Percentiles rank a stretch among this genome's conserved stretches.
Evolutionary conservation across 805 yeast genomes (phyloP).

Genomic region (Starmerella scarabaei): DNA sequence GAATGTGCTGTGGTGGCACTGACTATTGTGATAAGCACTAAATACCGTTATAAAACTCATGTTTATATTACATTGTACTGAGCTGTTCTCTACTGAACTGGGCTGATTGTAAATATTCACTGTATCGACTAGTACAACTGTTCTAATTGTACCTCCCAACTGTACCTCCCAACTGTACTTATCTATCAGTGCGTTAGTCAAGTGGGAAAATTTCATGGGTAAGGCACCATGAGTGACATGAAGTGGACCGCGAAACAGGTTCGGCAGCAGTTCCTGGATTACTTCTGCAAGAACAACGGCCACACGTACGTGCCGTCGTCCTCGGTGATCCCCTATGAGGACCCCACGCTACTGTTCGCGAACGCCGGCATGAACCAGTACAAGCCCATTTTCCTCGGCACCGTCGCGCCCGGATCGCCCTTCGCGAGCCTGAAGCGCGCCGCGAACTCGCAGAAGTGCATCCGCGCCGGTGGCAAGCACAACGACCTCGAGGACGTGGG

Average conservation of each 20-base stretch:
- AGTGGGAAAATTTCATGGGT: no score
- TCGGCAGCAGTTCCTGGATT: conserved; percentile 76
- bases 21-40: no score
- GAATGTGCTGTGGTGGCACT: no score
- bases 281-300: conserved; percentile 44
- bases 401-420: conserved; percentile 89
- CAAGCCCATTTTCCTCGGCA: conserved; percentile 93
- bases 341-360: conserved; percentile 90
- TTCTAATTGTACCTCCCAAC: no score
- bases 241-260: conserved; percentile 34
- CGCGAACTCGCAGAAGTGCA: conserved; percentile 92
- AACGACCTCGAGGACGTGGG: conserved; percentile 96
- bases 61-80: no score
- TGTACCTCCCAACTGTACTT: no score
- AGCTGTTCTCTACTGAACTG: no score
- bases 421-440: conserved; percentile 78
- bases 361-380: conserved; percentile 99
- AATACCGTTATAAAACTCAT: no score
- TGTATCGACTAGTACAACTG: no score
- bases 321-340: conserved; percentile 94
- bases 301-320: conserved; percentile 87
- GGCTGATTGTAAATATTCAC: no score
- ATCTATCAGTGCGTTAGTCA: no score
- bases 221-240: conserved; percentile 3
- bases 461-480: conserved; percentile 99